phyloP scores from a whole-genome alignment of 805 yeast genomes.

The Yamadazyma phyllophila region DNA sequence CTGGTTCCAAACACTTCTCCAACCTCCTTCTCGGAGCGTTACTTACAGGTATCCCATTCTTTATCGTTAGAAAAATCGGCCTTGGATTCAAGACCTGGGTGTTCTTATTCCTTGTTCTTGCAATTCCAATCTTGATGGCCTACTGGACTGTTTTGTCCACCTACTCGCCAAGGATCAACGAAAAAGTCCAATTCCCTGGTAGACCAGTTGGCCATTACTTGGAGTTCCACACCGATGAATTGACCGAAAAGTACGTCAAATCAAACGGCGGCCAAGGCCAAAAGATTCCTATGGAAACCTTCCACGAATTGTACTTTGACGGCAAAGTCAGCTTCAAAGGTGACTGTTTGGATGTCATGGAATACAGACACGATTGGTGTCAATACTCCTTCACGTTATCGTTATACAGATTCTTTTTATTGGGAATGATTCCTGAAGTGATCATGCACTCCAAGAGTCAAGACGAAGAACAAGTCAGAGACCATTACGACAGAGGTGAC shows the following conservation, averaged over 20 bases:
- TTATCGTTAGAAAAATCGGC: constrained; percentile 62
- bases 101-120: constrained; percentile 53
- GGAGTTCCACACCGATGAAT: constrained; percentile 73
- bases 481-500: constrained; percentile 94
- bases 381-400: constrained; percentile 73
- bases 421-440: constrained; percentile 91
- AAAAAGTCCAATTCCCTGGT: constrained; percentile 72
- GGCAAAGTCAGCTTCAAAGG: constrained; percentile 86
- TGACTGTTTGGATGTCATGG: constrained; percentile 79
- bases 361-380: constrained; percentile 91
- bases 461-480: constrained; percentile 95
- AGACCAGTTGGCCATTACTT: constrained; percentile 76
- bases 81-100: constrained; percentile 68
- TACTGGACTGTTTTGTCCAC: constrained; percentile 81
- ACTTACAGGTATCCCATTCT: constrained; percentile 58
- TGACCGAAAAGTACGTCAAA: constrained; percentile 58
- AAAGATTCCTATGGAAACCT: constrained; percentile 90
- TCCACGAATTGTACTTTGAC: constrained; percentile 83
- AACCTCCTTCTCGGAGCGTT: constrained; percentile 53
- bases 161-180: constrained; percentile 77
- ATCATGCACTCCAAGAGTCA: constrained; percentile 89
- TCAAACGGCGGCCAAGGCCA: constrained; percentile 55
- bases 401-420: constrained; percentile 74
- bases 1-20: constrained; percentile 75
- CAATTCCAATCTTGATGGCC: constrained; percentile 71